phyloP scores from a whole-genome alignment of 768 basidiomycete genomes.

The Tricholoma furcatifolium region DNA sequence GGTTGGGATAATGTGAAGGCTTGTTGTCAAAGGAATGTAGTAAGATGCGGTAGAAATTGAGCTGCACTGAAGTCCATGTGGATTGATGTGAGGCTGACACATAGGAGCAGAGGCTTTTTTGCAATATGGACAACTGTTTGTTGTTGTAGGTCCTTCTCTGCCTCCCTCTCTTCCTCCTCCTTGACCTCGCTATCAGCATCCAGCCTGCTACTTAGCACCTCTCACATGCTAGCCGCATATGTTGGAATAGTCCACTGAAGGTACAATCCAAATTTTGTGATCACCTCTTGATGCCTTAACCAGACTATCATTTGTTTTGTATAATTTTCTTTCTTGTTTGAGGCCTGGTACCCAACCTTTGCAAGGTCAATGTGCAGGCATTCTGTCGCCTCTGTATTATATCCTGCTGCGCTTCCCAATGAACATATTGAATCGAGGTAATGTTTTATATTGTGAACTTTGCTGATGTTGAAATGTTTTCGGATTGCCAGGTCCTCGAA shows the following conservation, averaged over 20 bases:
- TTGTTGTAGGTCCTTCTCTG: background rate
- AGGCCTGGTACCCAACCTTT: constrained; percentile 30
- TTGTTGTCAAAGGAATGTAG: constrained; percentile 5
- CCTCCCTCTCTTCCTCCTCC: background rate
- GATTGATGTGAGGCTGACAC: constrained; percentile 9
- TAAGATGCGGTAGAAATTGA: constrained; percentile 15
- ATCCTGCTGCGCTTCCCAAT: constrained; percentile 27
- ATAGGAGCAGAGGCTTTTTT: constrained; percentile 9
- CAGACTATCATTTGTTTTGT: constrained; percentile 37
- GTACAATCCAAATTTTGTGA: constrained; percentile 21
- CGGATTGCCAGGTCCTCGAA: constrained; percentile 25
- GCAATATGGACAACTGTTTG: background rate
- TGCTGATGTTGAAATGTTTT: constrained; percentile 37
- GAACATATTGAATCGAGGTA: constrained; percentile 27
- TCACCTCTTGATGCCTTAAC: constrained; percentile 33
- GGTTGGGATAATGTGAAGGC: background rate
- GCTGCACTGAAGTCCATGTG: constrained; percentile 9
- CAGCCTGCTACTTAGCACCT: background rate
- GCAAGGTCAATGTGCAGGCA: constrained; percentile 20
- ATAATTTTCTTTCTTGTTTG: constrained; percentile 27
- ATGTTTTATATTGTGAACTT: constrained; percentile 32
- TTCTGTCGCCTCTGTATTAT: constrained; percentile 34
- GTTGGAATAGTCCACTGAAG: constrained; percentile 24
- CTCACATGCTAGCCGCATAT: constrained; percentile 1
- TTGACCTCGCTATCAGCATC: background rate